Conservation (phyloP, 371 early-diverging fungal genomes). For the Nematocida homosporus region DNA sequence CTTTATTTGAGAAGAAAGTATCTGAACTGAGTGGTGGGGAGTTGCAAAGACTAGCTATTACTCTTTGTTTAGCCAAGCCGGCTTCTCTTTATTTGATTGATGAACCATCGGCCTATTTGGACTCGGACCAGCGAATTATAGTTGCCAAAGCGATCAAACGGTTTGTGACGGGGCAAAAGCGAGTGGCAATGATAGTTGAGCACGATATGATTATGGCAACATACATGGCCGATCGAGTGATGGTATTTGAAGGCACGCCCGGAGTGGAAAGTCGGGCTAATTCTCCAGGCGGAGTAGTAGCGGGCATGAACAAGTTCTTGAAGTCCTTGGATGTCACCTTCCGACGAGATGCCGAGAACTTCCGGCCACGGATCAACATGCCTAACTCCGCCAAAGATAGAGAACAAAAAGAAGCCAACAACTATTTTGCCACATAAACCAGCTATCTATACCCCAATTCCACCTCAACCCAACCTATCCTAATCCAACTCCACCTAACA, state of each 20-base stretch:
- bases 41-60: slow-evolving; percentile 96
- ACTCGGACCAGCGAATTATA: slow-evolving; percentile 98
- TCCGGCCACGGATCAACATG: slow-evolving; percentile 97
- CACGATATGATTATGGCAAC: slow-evolving; percentile 99
- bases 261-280: slow-evolving; percentile 75
- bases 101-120: slow-evolving; percentile 98
- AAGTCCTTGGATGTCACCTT: slow-evolving; percentile 88
- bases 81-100: slow-evolving; percentile 98
- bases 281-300: slow-evolving; percentile 78
- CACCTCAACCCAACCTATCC: not conserved
- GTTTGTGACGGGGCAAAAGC: slow-evolving; percentile 89
- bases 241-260: slow-evolving; percentile 91
- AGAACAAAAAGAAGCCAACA: slow-evolving; percentile 87
- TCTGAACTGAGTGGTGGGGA: slow-evolving; percentile 93
- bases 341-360: slow-evolving; percentile 95
- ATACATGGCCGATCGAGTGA: slow-evolving; percentile 96
- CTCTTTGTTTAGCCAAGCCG: slow-evolving; percentile 82
- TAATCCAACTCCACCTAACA: no score
- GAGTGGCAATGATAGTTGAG: slow-evolving; percentile 97
- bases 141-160: slow-evolving; percentile 96
- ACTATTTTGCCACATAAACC: no score
- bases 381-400: slow-evolving; percentile 86
- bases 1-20: slow-evolving; percentile 83
- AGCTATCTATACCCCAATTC: no score
- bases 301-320: slow-evolving; percentile 97